Percentiles rank a stretch among this genome's conserved stretches.
Evolutionary conservation across 2,329 filamentous ascomycete genomes (phyloP).

Genomic region (Phyllosticta citrichinensis): DNA sequence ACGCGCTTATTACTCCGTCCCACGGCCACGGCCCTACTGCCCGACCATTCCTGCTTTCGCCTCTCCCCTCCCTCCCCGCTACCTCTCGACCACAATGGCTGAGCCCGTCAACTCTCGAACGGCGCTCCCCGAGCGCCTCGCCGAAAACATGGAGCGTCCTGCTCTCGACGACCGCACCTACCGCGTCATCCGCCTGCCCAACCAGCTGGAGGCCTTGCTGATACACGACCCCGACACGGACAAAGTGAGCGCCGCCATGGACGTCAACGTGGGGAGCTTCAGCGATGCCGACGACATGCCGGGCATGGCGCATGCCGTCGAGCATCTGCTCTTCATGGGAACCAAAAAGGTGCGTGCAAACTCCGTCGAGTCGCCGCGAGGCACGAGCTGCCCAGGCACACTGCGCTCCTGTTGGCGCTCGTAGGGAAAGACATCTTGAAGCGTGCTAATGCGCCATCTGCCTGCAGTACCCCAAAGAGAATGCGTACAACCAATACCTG

Average conservation of each 20-base stretch:
- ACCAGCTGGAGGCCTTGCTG: slow-evolving; percentile 80
- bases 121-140: slow-evolving; percentile 24
- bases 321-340: slow-evolving; percentile 97
- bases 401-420: neutral
- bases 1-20: neutral
- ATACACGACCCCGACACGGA: slow-evolving; percentile 93
- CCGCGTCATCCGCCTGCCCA: slow-evolving; percentile 72
- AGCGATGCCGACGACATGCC: slow-evolving; percentile 86
- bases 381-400: neutral
- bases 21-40: neutral
- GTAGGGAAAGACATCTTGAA: neutral
- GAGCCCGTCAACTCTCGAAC: slow-evolving; percentile 7
- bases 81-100: slow-evolving; percentile 13
- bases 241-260: slow-evolving; percentile 90
- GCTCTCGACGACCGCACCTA: slow-evolving; percentile 80
- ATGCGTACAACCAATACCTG: slow-evolving; percentile 90
- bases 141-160: slow-evolving; percentile 71
- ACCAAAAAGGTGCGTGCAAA: slow-evolving; percentile 64
- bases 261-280: slow-evolving; percentile 94
- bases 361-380: neutral
- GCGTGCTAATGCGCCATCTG: neutral
- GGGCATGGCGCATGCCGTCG: slow-evolving; percentile 90
- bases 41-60: neutral
- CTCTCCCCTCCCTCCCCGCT: neutral
- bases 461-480: slow-evolving; percentile 73